These are phyloP conservation scores for Hypericum androsaemum DNA, from an alignment of 345 rosid species.

Conservation along the genomic window DNA sequence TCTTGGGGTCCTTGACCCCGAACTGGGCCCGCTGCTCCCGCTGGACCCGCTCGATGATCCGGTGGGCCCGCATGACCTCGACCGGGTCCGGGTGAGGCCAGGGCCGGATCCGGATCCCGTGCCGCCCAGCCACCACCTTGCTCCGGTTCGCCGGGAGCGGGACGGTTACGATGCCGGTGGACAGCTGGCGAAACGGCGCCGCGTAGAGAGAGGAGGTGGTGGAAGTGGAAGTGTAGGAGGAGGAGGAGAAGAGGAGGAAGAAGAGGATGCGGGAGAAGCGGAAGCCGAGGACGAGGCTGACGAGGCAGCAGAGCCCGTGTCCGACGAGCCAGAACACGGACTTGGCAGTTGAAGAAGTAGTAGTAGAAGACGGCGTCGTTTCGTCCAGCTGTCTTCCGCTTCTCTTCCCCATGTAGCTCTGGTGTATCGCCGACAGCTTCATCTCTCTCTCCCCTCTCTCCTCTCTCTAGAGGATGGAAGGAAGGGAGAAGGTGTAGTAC, in stretches of 20 bases:
- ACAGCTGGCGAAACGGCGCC: conserved; percentile 45
- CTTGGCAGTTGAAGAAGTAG: conserved; percentile 46
- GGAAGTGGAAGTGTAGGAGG: too few relatives aligned
- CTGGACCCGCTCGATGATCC: conserved; percentile 81
- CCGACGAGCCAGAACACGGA: conserved; percentile 67
- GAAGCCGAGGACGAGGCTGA: conserved; percentile 79
- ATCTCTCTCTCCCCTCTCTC: conserved; percentile 17
- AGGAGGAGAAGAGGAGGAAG: conserved; percentile 76
- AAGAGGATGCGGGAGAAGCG: conserved; percentile 90
- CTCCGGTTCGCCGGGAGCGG: conserved; percentile 29
- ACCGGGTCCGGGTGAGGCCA: conserved; percentile 95
- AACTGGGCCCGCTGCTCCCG: conserved; percentile 70
- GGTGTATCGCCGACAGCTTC: conserved; percentile 83
- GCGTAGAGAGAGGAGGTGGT: conserved; percentile 37
- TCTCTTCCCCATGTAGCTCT: conserved; percentile 74
- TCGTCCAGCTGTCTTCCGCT: conserved; percentile 29
- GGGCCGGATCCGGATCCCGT: conserved; percentile 99
- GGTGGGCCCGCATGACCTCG: conserved; percentile 92
- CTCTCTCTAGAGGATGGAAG: not conserved
- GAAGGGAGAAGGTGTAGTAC: too few relatives aligned
- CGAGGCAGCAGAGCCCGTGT: conserved; percentile 77
- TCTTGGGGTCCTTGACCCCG: conserved; percentile 58
- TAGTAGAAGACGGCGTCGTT: conserved; percentile 47
- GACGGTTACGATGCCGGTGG: conserved; percentile 11
- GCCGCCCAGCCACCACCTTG: conserved; percentile 89